Evolutionary conservation across 345 rosid genomes (phyloP).

Genomic region (Bruguiera sexangula): DNA sequence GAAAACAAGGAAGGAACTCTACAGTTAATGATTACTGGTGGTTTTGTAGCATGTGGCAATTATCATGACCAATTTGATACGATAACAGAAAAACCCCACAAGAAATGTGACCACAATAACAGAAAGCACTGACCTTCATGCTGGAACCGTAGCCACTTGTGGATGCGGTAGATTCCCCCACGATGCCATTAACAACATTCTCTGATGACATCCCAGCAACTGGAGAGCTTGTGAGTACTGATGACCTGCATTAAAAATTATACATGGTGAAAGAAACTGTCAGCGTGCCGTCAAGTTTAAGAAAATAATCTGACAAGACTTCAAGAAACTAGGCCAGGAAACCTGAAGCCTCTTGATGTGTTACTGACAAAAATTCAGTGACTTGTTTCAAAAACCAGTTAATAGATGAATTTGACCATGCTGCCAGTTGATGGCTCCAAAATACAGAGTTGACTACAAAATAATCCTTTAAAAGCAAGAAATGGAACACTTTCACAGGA

Average conservation of each 20-base stretch:
- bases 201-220: conserved; percentile 55
- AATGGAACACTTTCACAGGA: neutral
- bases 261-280: neutral
- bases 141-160: conserved; percentile 62
- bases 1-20: no score
- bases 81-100: neutral
- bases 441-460: no score
- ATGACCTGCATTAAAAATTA: conserved; percentile 52
- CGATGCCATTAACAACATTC: conserved; percentile 60
- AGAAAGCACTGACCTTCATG: conserved; percentile 53
- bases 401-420: no score
- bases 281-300: neutral
- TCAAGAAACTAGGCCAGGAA: no score
- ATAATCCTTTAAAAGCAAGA: neutral
- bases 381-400: no score
- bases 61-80: neutral
- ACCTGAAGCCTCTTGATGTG: no score
- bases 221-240: conserved; percentile 46
- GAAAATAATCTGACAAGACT: neutral
- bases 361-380: no score
- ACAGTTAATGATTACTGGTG: no score
- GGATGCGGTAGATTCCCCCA: conserved; percentile 54
- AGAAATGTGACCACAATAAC: neutral
- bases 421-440: no score
- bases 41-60: no score